A percentile compares a stretch with the other conserved stretches of the same genome.
Evolutionary conservation across 371 early-diverging fungal species (phyloP).

Genomic region (Ecytonucleospora hepatopenaei): DNA sequence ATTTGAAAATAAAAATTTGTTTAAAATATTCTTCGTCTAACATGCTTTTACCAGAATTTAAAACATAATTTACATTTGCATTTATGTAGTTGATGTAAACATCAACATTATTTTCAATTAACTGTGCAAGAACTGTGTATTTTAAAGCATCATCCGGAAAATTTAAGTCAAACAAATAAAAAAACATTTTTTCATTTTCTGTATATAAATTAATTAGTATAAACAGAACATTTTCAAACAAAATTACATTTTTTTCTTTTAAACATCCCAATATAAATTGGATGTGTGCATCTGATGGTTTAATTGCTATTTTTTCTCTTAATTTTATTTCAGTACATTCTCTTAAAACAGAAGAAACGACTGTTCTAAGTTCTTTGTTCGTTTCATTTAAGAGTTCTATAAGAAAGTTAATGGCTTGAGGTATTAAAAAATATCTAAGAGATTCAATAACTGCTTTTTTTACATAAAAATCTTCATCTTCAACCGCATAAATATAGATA

Average conservation of each 20-base stretch:
- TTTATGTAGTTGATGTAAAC: not conserved
- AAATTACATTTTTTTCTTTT: not conserved
- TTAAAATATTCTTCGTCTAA: constrained; percentile 1
- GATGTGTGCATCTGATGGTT: not conserved
- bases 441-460: constrained; percentile 26
- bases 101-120: constrained; percentile 1
- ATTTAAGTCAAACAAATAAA: not conserved
- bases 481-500: constrained; percentile 35
- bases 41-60: not conserved
- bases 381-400: constrained; percentile 17
- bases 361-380: constrained; percentile 1
- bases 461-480: constrained; percentile 34
- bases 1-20: not conserved
- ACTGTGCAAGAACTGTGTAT: not conserved
- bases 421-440: not conserved
- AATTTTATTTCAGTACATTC: not conserved
- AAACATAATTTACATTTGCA: not conserved
- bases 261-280: not conserved
- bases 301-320: not conserved
- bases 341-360: not conserved
- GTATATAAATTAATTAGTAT: not conserved
- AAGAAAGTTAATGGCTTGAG: not conserved
- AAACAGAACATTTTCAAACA: not conserved
- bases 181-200: not conserved
- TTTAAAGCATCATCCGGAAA: not conserved